phyloP scores from a whole-genome alignment of 2,329 filamentous ascomycete genomes.

The Neopestalotiopsis sp. region DNA sequence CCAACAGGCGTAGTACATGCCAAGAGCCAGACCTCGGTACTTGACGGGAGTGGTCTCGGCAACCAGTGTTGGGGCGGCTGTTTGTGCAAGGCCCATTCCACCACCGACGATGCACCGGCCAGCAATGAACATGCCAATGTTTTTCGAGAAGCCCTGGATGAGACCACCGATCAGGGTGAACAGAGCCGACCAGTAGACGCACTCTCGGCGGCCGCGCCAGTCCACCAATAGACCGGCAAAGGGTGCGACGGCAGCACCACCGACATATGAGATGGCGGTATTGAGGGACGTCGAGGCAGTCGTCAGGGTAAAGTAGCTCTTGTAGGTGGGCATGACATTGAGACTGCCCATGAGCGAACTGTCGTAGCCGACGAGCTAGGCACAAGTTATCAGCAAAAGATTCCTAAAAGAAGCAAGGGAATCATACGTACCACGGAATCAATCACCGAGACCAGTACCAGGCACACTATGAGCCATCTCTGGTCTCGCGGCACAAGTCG shows the following conservation, averaged over 20 bases:
- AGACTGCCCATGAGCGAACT: conserved; percentile 45
- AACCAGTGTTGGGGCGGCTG: conserved; percentile 30
- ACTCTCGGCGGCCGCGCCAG: background rate
- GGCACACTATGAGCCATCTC: too few species aligned
- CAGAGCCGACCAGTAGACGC: background rate
- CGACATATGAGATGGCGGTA: background rate
- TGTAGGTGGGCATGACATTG: conserved; percentile 42
- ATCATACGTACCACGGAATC: too few species aligned
- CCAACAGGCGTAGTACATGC: conserved; percentile 26
- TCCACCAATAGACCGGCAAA: background rate
- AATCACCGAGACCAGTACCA: too few species aligned
- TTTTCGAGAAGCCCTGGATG: background rate
- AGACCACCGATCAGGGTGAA: background rate
- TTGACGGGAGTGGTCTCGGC: conserved; percentile 33
- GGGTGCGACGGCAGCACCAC: background rate
- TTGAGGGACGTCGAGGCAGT: conserved; percentile 28
- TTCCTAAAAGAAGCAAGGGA: too few species aligned
- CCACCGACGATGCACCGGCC: conserved; percentile 32
- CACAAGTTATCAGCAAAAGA: too few species aligned
- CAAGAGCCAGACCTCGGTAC: conserved; percentile 22
- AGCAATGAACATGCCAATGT: conserved; percentile 27
- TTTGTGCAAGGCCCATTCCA: conserved; percentile 19
- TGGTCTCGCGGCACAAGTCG: too few species aligned
- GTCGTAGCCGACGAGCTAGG: background rate
- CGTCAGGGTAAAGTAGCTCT: conserved; percentile 36